Evolutionary conservation across 2,329 filamentous ascomycete genomes (phyloP), one percentile per base, ranked within the genome.

Genomic region (Diplocarpon rosae): DNA sequence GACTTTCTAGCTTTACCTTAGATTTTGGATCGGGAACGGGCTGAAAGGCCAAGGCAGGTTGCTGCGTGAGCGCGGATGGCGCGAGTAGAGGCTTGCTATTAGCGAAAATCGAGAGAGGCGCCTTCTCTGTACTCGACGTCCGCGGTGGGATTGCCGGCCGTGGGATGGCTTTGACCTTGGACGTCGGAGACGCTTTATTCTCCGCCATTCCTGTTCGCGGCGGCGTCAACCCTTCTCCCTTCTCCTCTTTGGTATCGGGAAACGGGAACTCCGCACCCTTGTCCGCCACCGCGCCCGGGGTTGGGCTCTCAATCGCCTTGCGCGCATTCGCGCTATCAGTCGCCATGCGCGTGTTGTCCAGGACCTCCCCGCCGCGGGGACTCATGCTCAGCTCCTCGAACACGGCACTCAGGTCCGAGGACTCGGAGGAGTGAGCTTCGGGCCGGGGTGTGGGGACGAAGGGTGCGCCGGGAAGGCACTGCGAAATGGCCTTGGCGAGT

Each of bases 301-400:
- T 60, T 13, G 59, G 56, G 12, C 52, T 57, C 42, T 59, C 59
- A 15, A 61, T 55, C 1, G 55, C 57, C 34, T 61, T 62, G 9
- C 58, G 48, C 1, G 58, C 57, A 47, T 60, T 59, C 7, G 53
- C 56, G 35, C 56, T 59, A 41, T 59, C 58, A 11, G 53, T 50
- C 12, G 58, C 54, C 56, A 61, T 59, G 7, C 58, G 54, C n/a
- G 51, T 54, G 17, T 60, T 61, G 31, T 61, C 59, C 3, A 60
- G 37, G 2, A 60, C 42, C 42, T 62, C 58, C 1, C 51, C 53
- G 9, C 52, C 52, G 29, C 48, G 45, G 4, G 54, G 51, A 14
- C 46, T 48, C 8, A 59, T 17, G 10, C 52, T 49, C 3, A 60
- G 45, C 20, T 58, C 57, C 39, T 60, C 57, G 34, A 61, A 59